These are phyloP conservation scores for Colletotrichum tropicale DNA, from an alignment of 2,329 filamentous ascomycete genomes.

Conservation along the genomic window DNA sequence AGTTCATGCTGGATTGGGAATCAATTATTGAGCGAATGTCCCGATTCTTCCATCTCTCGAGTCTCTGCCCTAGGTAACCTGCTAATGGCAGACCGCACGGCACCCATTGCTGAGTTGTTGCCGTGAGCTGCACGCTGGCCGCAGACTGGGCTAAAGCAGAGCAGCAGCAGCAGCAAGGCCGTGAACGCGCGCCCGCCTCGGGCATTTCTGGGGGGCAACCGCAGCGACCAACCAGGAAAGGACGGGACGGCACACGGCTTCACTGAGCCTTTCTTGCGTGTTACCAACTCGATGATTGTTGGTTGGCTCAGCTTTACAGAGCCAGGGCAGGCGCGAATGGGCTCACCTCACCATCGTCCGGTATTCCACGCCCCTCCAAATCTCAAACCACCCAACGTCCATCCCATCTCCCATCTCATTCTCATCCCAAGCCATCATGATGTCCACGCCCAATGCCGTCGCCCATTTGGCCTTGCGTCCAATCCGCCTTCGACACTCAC, in stretches of 20 bases:
- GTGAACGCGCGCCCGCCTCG: conserved; percentile 2
- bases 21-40: background rate
- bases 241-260: background rate
- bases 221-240: background rate
- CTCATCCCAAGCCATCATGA: background rate
- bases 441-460: background rate
- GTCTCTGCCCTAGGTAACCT: background rate
- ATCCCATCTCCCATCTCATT: background rate
- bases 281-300: background rate
- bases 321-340: background rate
- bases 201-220: background rate
- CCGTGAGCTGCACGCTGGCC: background rate
- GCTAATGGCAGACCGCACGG: background rate
- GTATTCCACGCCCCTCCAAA: background rate
- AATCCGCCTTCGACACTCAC: background rate
- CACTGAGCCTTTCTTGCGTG: background rate
- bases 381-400: background rate
- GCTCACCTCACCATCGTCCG: background rate
- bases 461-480: background rate
- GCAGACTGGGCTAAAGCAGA: background rate
- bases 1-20: background rate
- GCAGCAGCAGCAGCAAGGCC: background rate
- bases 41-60: background rate
- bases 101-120: background rate
- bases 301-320: background rate